Conservation (phyloP, 2,329 filamentous ascomycete species). For the Epichloe gansuensis region DNA sequence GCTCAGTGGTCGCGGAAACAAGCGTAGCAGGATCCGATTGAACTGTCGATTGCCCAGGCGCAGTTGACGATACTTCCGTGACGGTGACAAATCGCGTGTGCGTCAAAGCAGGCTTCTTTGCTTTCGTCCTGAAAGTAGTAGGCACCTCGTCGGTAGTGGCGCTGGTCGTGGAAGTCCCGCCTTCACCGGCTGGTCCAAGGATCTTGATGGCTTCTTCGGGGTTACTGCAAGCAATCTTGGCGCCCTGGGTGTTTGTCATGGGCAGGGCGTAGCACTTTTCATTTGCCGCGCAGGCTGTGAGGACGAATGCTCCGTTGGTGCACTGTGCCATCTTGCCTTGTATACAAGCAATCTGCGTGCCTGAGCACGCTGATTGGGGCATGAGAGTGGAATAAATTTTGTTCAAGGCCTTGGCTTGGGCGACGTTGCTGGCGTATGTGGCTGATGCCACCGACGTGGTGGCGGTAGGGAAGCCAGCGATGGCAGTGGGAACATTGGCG, state of each 20-base stretch:
- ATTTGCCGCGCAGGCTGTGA: conserved; percentile 23
- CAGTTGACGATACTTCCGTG: background rate
- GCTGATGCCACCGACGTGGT: conserved; percentile 29
- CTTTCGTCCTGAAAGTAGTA: conserved; percentile 1
- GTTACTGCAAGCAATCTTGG: conserved; percentile 35
- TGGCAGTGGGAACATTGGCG: conserved; percentile 29
- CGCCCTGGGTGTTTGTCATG: conserved; percentile 33
- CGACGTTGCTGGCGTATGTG: conserved; percentile 32
- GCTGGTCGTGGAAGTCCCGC: conserved; percentile 2
- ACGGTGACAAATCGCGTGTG: background rate
- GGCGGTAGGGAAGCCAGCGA: conserved; percentile 20
- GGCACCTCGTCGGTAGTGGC: background rate
- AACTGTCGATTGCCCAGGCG: background rate
- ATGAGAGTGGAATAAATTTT: conserved; percentile 30
- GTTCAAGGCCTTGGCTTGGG: conserved; percentile 33
- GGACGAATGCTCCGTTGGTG: conserved; percentile 27
- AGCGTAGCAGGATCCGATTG: background rate
- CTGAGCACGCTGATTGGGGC: conserved; percentile 31
- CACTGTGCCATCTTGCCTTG: conserved; percentile 36
- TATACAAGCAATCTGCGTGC: conserved; percentile 39
- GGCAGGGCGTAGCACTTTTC: conserved; percentile 41
- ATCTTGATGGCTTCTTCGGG: conserved; percentile 26
- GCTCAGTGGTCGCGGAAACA: background rate
- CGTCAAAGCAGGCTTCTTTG: background rate
- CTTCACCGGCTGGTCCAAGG: conserved; percentile 21